A percentile compares a stretch with the other conserved stretches of the same genome.
These are phyloP conservation scores for Puccinia hordei DNA, from an alignment of 1,284 basidiomycete genomes.

Conservation along the genomic window DNA sequence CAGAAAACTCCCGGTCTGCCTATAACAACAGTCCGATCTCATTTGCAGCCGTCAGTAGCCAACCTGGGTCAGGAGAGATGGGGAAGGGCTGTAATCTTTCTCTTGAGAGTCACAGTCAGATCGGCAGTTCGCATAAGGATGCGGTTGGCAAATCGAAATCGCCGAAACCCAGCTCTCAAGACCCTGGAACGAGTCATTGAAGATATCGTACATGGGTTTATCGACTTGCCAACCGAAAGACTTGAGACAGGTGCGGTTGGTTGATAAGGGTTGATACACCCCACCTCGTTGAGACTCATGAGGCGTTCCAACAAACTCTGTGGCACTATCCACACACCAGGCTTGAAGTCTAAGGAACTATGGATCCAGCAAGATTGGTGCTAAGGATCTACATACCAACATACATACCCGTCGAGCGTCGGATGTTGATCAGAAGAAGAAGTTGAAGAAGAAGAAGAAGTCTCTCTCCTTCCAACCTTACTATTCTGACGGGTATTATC, in stretches of 20 bases:
- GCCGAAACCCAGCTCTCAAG: conserved; percentile 7
- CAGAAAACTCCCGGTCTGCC: no score
- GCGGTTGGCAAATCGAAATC: background rate
- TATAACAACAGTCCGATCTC: no score
- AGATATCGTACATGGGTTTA: background rate
- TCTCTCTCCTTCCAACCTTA: background rate
- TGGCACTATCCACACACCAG: background rate
- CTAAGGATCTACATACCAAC: background rate
- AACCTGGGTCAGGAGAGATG: no score
- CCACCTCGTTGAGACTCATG: background rate
- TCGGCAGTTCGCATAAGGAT: background rate
- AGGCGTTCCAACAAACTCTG: conserved; percentile 12
- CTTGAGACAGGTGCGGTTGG: conserved; percentile 18
- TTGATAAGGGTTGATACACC: background rate
- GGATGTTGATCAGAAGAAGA: background rate
- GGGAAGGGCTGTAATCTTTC: no score
- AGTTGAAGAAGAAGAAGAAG: background rate
- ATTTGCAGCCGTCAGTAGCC: no score
- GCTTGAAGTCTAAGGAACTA: conserved; percentile 9
- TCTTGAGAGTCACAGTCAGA: no score
- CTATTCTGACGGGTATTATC: background rate
- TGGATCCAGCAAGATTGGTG: background rate
- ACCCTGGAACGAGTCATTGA: background rate
- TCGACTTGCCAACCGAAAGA: background rate
- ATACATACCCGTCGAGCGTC: conserved; percentile 16